phyloP scores from a whole-genome alignment of 208 protist genomes.

The Crithidia thermophila region DNA sequence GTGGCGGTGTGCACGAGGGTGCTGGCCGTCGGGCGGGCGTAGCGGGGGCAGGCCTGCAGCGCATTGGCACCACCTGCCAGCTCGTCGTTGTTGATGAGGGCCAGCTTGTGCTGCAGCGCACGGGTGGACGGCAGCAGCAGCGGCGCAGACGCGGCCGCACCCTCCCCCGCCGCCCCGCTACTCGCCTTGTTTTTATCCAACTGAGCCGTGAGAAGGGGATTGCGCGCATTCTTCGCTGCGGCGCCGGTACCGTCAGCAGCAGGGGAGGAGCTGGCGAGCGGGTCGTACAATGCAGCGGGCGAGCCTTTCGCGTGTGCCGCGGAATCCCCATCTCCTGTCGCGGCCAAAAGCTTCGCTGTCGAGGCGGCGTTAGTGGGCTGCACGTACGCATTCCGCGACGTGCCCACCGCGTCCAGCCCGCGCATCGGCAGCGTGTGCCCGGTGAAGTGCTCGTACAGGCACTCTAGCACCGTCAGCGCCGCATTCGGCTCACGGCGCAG shows the following conservation, averaged over 20 bases:
- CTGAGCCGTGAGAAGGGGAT: too few relatives aligned
- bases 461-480: constrained; percentile 60
- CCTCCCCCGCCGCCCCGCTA: background rate
- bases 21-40: constrained; percentile 62
- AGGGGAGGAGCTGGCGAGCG: background rate
- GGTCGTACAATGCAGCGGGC: background rate
- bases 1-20: constrained; percentile 62
- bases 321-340: background rate
- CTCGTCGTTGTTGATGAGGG: constrained; percentile 65
- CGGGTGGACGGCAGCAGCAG: background rate
- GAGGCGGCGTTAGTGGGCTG: constrained; percentile 27
- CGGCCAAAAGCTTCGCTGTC: constrained; percentile 18
- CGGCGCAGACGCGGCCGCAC: background rate
- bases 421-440: constrained; percentile 40
- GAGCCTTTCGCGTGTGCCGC: background rate
- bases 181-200: too few relatives aligned
- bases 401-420: constrained; percentile 26
- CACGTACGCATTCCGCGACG: constrained; percentile 14
- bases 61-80: constrained; percentile 40
- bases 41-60: constrained; percentile 43
- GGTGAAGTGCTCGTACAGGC: constrained; percentile 86
- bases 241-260: background rate
- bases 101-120: constrained; percentile 34
- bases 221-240: background rate
- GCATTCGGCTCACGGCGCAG: constrained; percentile 62